phyloP scores from a whole-genome alignment of 495 filamentous ascomycete genomes.

The Penicillium maclennaniae region DNA sequence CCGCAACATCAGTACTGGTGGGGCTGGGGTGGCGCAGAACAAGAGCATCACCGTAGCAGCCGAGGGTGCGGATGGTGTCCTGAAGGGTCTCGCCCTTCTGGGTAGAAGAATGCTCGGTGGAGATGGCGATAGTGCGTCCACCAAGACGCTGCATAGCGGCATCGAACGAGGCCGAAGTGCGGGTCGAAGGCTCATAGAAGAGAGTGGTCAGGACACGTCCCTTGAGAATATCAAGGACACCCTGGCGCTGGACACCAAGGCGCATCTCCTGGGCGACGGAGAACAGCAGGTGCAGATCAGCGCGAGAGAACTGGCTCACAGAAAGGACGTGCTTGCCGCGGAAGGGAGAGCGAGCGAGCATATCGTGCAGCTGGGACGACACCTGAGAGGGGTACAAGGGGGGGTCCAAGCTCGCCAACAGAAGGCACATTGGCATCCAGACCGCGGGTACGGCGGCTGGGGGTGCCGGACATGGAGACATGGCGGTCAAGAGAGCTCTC shows the following conservation, averaged over 20 bases:
- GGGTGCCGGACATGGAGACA: conserved; percentile 41
- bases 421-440: conserved; percentile 26
- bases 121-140: conserved; percentile 73
- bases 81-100: conserved; percentile 91
- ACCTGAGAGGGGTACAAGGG: conserved; percentile 50
- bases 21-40: conserved; percentile 89
- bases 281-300: conserved; percentile 89
- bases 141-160: conserved; percentile 97
- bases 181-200: conserved; percentile 96
- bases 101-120: conserved; percentile 75
- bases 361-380: conserved; percentile 59
- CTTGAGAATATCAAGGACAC: conserved; percentile 80
- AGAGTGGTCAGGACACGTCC: conserved; percentile 82
- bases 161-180: conserved; percentile 95
- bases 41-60: conserved; percentile 89
- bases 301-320: conserved; percentile 79
- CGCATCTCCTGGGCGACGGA: conserved; percentile 96
- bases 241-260: conserved; percentile 83
- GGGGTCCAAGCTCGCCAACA: conserved; percentile 51
- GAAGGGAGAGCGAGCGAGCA: conserved; percentile 78
- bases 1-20: conserved; percentile 69
- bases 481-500: conserved; percentile 48
- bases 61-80: conserved; percentile 89
- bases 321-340: conserved; percentile 83
- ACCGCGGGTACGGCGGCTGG: conserved; percentile 28